A percentile compares a stretch with the other conserved stretches of the same genome.
Evolutionary conservation across 2,329 filamentous ascomycete species (phyloP).

Genomic region (Alternaria sp.): DNA sequence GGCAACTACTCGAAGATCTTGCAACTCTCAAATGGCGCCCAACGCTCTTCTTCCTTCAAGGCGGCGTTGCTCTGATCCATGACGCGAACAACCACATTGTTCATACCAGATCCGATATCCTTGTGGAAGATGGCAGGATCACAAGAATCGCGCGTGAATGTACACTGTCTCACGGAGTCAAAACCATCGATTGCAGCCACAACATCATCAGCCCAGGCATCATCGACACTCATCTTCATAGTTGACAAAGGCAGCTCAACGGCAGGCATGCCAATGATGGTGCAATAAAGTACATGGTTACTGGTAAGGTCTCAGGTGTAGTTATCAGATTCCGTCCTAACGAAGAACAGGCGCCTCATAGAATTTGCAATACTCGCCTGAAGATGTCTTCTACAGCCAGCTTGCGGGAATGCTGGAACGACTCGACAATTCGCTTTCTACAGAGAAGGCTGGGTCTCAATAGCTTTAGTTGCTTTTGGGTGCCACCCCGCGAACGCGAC

Average conservation of each 20-base stretch:
- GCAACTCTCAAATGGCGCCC: background rate
- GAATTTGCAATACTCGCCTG: slow-evolving; percentile 38
- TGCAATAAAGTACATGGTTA: slow-evolving; percentile 56
- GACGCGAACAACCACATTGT: slow-evolving; percentile 46
- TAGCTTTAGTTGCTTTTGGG: background rate
- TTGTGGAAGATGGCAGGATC: slow-evolving; percentile 49
- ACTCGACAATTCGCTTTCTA: slow-evolving; percentile 38
- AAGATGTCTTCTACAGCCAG: slow-evolving; percentile 43
- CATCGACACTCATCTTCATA: slow-evolving; percentile 62
- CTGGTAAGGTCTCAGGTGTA: slow-evolving; percentile 36
- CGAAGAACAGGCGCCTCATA: slow-evolving; percentile 50
- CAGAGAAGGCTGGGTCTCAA: background rate
- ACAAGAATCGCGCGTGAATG: slow-evolving; percentile 44
- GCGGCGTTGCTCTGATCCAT: slow-evolving; percentile 51
- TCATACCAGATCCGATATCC: slow-evolving; percentile 42
- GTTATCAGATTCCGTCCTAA: background rate
- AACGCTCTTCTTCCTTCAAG: slow-evolving; percentile 44
- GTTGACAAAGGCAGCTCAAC: slow-evolving; percentile 64
- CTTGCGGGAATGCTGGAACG: slow-evolving; percentile 59
- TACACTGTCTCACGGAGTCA: slow-evolving; percentile 37
- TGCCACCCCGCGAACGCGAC: background rate
- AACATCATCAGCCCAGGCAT: slow-evolving; percentile 64
- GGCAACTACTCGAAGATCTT: background rate
- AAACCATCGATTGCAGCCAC: slow-evolving; percentile 59
- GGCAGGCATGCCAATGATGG: slow-evolving; percentile 62